Evolutionary conservation across 352 stramenopile species (phyloP).

Genomic region (Thraustochytrium striatum): DNA sequence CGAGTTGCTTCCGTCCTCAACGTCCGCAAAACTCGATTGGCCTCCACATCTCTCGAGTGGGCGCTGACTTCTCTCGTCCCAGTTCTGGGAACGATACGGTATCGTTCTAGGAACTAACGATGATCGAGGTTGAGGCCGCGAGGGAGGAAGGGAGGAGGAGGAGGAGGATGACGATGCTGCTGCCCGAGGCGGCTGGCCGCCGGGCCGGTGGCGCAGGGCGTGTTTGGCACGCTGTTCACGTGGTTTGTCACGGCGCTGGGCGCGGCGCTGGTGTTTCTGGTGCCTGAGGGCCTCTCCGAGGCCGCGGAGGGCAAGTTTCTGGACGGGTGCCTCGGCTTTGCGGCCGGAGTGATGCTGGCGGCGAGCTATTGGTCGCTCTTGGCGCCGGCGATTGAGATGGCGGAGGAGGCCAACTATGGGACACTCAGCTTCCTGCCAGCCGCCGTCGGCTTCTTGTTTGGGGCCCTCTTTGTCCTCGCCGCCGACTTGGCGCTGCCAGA

Average conservation of each 20-base stretch:
- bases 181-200: not conserved
- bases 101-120: no score
- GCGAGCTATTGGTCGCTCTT: constrained; percentile 81
- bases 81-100: no score
- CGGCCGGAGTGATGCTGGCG: constrained; percentile 78
- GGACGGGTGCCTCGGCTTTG: constrained; percentile 64
- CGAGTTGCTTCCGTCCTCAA: no score
- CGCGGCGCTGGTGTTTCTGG: constrained; percentile 52
- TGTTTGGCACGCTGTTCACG: constrained; percentile 51
- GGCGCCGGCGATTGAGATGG: constrained; percentile 75
- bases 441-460: constrained; percentile 72
- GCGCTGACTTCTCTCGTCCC: no score
- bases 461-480: constrained; percentile 66
- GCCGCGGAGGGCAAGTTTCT: constrained; percentile 46
- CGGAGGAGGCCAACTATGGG: constrained; percentile 70
- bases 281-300: constrained; percentile 47
- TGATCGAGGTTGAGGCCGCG: no score
- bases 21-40: no score
- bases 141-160: no score
- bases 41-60: no score
- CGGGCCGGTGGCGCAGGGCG: constrained; percentile 33
- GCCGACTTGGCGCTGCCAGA: constrained; percentile 60
- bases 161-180: not conserved
- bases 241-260: constrained; percentile 51
- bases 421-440: constrained; percentile 73